Conservation (phyloP, 371 early-diverging fungal genomes). For the Lichtheimia ramosa region DNA sequence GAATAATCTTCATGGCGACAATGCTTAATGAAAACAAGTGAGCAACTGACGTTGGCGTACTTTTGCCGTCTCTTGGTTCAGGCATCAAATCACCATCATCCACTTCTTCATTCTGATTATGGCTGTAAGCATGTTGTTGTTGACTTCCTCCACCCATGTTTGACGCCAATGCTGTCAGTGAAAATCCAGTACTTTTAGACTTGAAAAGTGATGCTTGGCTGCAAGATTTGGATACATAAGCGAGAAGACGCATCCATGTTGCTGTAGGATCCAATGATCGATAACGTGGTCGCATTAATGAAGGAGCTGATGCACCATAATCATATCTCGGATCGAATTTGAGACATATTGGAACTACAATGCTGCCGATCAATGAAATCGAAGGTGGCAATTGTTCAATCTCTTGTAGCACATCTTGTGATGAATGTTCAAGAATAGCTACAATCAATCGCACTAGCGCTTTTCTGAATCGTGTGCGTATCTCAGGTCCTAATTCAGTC, state of each 20-base stretch:
- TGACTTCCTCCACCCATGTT: slow-evolving; percentile 14
- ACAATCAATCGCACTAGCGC: slow-evolving; percentile 57
- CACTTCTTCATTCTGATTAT: slow-evolving; percentile 5
- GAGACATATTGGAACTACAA: slow-evolving; percentile 56
- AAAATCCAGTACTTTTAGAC: slow-evolving; percentile 40
- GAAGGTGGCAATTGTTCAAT: slow-evolving; percentile 48
- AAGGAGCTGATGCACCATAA: slow-evolving; percentile 22
- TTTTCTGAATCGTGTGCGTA: slow-evolving; percentile 41
- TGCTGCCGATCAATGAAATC: slow-evolving; percentile 43
- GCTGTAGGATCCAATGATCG: slow-evolving; percentile 30
- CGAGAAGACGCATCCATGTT: slow-evolving; percentile 46
- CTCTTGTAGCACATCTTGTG: slow-evolving; percentile 50
- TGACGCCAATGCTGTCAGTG: slow-evolving; percentile 30
- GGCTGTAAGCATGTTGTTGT: not conserved
- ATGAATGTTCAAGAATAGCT: slow-evolving; percentile 54
- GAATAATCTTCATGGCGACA: slow-evolving; percentile 55
- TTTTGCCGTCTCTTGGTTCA: slow-evolving; percentile 35
- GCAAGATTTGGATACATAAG: slow-evolving; percentile 33
- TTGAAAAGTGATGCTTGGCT: slow-evolving; percentile 37
- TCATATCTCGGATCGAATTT: slow-evolving; percentile 43
- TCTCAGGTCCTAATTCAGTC: slow-evolving; percentile 25
- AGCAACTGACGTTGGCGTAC: slow-evolving; percentile 27
- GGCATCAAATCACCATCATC: slow-evolving; percentile 9
- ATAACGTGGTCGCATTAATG: slow-evolving; percentile 17
- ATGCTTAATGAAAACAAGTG: slow-evolving; percentile 47